These are phyloP conservation scores for Ophiocordyceps sinensis DNA, from an alignment of 2,329 filamentous ascomycete genomes.

Conservation along the genomic window DNA sequence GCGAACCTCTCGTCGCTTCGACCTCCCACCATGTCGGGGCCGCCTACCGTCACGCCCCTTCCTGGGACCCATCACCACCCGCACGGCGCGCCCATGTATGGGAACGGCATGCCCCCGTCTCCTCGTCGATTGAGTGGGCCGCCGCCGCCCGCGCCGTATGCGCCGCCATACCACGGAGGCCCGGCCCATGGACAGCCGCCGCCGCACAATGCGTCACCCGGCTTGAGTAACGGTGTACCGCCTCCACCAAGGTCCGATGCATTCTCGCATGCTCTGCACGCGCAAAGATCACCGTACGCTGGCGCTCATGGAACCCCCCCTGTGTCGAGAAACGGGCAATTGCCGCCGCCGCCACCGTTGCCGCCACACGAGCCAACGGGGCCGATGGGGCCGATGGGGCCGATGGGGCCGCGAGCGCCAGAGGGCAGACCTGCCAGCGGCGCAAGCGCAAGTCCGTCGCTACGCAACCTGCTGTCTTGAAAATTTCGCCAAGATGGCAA, in stretches of 20 bases:
- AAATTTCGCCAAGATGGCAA: too few relatives aligned
- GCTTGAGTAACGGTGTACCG: slow-evolving; percentile 18
- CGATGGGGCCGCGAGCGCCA: slow-evolving; percentile 16
- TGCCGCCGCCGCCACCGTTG: too few relatives aligned
- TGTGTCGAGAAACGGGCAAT: slow-evolving; percentile 24
- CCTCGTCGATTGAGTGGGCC: slow-evolving; percentile 30
- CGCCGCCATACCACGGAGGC: slow-evolving; percentile 18
- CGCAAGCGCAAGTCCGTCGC: slow-evolving; percentile 64
- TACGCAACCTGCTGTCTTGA: slow-evolving; percentile 60
- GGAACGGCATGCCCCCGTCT: slow-evolving; percentile 33
- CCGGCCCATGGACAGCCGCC: slow-evolving; percentile 11
- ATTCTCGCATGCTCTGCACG: slow-evolving; percentile 25
- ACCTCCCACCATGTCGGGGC: slow-evolving; percentile 30
- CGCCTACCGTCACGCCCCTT: slow-evolving; percentile 25
- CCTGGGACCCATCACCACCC: slow-evolving; percentile 25
- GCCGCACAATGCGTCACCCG: slow-evolving; percentile 14
- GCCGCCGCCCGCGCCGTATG: slow-evolving; percentile 26
- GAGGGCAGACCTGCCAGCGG: slow-evolving; percentile 39
- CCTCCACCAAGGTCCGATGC: slow-evolving; percentile 18
- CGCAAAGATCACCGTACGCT: slow-evolving; percentile 26
- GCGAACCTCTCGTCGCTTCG: slow-evolving; percentile 30
- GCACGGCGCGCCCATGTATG: slow-evolving; percentile 15
- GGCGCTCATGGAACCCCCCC: slow-evolving; percentile 31
- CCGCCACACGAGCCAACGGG: slow-evolving; percentile 7
- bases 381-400: too few relatives aligned